Conservation (phyloP, 164 flowering plant species). For the Vitis rotundifolia region DNA sequence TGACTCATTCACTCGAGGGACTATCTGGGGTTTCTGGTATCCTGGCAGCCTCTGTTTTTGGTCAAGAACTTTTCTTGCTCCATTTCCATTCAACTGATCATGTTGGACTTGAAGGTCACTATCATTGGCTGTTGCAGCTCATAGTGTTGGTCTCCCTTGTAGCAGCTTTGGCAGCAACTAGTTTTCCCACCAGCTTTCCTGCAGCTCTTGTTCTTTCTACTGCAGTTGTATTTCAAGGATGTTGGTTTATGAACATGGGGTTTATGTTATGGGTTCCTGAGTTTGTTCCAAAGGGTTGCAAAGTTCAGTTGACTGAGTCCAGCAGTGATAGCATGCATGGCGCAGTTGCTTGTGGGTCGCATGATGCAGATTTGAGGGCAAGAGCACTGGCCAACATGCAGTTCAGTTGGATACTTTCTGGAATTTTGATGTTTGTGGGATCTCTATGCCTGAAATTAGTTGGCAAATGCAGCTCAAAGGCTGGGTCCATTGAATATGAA, state of each 20-base stretch:
- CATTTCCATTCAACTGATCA: conserved; percentile 84
- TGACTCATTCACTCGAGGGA: conserved; percentile 30
- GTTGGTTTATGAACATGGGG: conserved; percentile 81
- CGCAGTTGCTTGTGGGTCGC: conserved; percentile 49
- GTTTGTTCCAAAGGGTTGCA: conserved; percentile 62
- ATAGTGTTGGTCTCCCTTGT: conserved; percentile 57
- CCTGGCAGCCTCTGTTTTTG: conserved; percentile 64
- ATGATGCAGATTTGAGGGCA: conserved; percentile 58
- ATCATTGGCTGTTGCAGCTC: conserved; percentile 79
- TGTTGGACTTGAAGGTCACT: conserved; percentile 80
- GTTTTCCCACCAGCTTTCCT: conserved; percentile 41
- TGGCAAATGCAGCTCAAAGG: conserved; percentile 21
- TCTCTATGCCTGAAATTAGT: conserved; percentile 36
- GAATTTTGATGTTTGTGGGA: conserved; percentile 45
- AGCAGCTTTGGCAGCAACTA: conserved; percentile 36
- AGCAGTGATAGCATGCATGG: conserved; percentile 30
- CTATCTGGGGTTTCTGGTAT: conserved; percentile 49
- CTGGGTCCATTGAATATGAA: conserved; percentile 40
- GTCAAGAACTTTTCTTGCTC: conserved; percentile 69
- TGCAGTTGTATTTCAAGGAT: conserved; percentile 68
- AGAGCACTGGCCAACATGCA: conserved; percentile 70
- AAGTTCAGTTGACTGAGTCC: conserved; percentile 12
- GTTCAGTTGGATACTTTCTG: conserved; percentile 83
- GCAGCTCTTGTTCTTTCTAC: conserved; percentile 61
- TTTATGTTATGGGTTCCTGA: conserved; percentile 60